phyloP scores from a whole-genome alignment of 768 basidiomycete genomes.

The Macrolepiota albuminosa region DNA sequence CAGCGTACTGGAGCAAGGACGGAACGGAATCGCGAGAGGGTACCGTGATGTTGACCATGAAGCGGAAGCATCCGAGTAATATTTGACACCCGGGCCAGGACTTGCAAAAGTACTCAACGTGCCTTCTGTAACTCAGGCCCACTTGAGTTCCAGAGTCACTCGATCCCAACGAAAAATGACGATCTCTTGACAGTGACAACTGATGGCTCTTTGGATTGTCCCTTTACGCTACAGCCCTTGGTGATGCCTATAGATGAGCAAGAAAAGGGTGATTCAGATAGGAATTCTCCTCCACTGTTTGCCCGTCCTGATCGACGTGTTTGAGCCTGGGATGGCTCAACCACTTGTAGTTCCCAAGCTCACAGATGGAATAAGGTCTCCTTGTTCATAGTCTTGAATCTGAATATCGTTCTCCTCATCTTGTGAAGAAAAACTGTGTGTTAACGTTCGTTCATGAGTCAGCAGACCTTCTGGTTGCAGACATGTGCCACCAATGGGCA shows the following conservation, averaged over 20 bases:
- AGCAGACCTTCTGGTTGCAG: too few species aligned
- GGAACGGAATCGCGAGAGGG: slow-evolving; percentile 84
- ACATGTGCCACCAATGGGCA: too few species aligned
- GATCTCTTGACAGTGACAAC: neutral
- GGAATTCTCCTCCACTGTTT: neutral
- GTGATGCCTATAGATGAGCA: neutral
- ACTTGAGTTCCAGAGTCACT: neutral
- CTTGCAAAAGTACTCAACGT: too few species aligned
- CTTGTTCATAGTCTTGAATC: neutral
- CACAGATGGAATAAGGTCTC: neutral
- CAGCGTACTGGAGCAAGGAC: slow-evolving; percentile 79
- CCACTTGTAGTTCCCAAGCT: neutral
- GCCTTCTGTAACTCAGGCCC: too few species aligned
- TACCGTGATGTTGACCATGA: slow-evolving; percentile 57
- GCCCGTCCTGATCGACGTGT: too few species aligned
- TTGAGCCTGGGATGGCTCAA: neutral
- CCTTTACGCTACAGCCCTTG: neutral
- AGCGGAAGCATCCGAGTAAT: neutral
- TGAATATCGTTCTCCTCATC: neutral
- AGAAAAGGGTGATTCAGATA: neutral
- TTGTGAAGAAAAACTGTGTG: neutral
- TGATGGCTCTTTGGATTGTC: neutral
- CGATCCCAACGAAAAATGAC: neutral
- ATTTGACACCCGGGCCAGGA: neutral
- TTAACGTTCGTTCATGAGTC: neutral